Evolutionary conservation across 2,329 filamentous ascomycete species (phyloP).

Genomic region (Colletotrichum orchidophilum): DNA sequence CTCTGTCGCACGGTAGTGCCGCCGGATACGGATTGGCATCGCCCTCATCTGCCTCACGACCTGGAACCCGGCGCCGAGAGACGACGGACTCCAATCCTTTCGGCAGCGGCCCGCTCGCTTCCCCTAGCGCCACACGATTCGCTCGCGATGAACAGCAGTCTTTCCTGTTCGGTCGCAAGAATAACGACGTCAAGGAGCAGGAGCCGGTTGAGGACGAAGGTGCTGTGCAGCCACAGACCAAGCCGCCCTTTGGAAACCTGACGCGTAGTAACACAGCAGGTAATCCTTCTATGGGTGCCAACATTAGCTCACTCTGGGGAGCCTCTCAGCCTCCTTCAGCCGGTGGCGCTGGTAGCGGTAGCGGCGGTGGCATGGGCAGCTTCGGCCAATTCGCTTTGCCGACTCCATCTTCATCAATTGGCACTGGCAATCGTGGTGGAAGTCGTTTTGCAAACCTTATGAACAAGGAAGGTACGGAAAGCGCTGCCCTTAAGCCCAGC

Average conservation of each 20-base stretch:
- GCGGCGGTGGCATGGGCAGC: slow-evolving; percentile 71
- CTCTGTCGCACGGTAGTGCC: slow-evolving; percentile 76
- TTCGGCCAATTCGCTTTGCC: slow-evolving; percentile 91
- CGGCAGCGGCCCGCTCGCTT: slow-evolving; percentile 61
- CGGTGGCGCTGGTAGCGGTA: slow-evolving; percentile 44
- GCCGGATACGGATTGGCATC: slow-evolving; percentile 76
- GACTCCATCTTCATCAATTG: slow-evolving; percentile 59
- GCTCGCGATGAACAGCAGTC: slow-evolving; percentile 69
- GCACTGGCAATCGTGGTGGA: slow-evolving; percentile 75
- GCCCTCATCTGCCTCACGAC: slow-evolving; percentile 75
- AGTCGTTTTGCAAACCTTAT: slow-evolving; percentile 89
- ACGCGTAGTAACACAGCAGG: slow-evolving; percentile 65
- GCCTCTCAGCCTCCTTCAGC: slow-evolving; percentile 34
- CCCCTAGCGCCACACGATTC: slow-evolving; percentile 69
- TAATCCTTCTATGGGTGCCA: slow-evolving; percentile 52
- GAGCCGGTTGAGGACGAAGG: slow-evolving; percentile 55
- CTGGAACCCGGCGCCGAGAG: slow-evolving; percentile 83
- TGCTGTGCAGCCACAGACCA: slow-evolving; percentile 41
- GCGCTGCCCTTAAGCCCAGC: slow-evolving; percentile 58
- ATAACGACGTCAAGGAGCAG: slow-evolving; percentile 60
- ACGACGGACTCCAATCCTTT: slow-evolving; percentile 76
- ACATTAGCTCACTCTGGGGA: slow-evolving; percentile 56
- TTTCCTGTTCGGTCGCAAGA: slow-evolving; percentile 64
- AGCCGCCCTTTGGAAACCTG: slow-evolving; percentile 54
- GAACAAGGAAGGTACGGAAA: slow-evolving; percentile 79